Evolutionary conservation across 2,329 filamentous ascomycete genomes (phyloP).

Genomic region (Venturia carpophila): DNA sequence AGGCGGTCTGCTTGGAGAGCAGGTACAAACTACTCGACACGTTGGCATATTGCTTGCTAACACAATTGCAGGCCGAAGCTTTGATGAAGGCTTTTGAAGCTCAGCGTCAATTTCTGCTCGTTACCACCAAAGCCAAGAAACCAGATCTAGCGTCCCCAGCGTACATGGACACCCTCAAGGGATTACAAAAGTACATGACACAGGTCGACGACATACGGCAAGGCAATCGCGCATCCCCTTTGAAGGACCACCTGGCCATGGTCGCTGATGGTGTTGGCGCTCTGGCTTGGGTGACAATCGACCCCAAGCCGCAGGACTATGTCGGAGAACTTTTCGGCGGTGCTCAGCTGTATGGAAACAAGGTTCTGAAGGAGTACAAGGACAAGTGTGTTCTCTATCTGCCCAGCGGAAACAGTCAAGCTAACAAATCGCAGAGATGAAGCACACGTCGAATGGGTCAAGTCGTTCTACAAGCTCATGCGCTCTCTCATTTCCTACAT

Average conservation of each 20-base stretch:
- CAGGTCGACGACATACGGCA: slow-evolving; percentile 76
- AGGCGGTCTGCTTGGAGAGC: slow-evolving; percentile 69
- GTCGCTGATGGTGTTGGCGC: slow-evolving; percentile 86
- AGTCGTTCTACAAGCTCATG: slow-evolving; percentile 87
- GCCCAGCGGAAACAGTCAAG: background rate
- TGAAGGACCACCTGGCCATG: slow-evolving; percentile 72
- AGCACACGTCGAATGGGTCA: slow-evolving; percentile 78
- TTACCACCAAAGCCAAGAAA: slow-evolving; percentile 87
- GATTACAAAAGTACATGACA: slow-evolving; percentile 75
- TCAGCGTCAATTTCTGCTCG: slow-evolving; percentile 79
- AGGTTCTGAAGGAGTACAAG: slow-evolving; percentile 85
- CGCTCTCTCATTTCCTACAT: slow-evolving; percentile 75
- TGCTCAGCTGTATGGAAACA: slow-evolving; percentile 90
- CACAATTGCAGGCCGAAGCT: slow-evolving; percentile 40
- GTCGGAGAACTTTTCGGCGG: slow-evolving; percentile 75
- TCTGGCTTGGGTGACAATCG: slow-evolving; percentile 82
- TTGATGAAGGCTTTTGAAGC: slow-evolving; percentile 65
- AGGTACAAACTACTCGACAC: slow-evolving; percentile 46
- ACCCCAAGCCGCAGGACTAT: slow-evolving; percentile 71
- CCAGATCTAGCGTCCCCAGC: slow-evolving; percentile 64
- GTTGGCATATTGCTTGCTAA: background rate
- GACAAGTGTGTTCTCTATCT: slow-evolving; percentile 52
- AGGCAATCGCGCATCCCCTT: slow-evolving; percentile 62
- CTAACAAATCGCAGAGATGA: slow-evolving; percentile 51
- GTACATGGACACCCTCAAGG: slow-evolving; percentile 73